A percentile compares a stretch with the other conserved stretches of the same genome.
These are phyloP conservation scores for Uromyces viciae-fabae DNA, from an alignment of 1,284 basidiomycete species.

Conservation along the genomic window DNA sequence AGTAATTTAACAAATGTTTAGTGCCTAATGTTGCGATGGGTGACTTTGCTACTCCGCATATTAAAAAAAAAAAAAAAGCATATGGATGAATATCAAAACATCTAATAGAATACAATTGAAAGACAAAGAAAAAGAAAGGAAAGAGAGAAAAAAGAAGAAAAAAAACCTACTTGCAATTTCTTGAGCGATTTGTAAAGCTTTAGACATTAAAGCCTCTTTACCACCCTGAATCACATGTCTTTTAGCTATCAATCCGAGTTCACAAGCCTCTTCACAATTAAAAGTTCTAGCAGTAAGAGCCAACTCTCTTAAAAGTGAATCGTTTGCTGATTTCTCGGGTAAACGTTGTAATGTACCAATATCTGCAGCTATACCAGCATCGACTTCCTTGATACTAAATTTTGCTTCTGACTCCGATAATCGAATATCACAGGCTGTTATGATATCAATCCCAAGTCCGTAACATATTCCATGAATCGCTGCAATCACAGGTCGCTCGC, in stretches of 20 bases:
- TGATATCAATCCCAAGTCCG: slow-evolving; percentile 72
- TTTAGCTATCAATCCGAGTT: slow-evolving; percentile 66
- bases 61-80: slow-evolving; percentile 46
- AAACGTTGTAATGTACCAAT: slow-evolving; percentile 82
- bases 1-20: slow-evolving; percentile 66
- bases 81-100: slow-evolving; percentile 15
- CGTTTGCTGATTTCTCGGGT: slow-evolving; percentile 75
- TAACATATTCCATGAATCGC: slow-evolving; percentile 73
- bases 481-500: slow-evolving; percentile 75
- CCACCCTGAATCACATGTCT: slow-evolving; percentile 70
- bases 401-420: slow-evolving; percentile 64
- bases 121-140: slow-evolving; percentile 66
- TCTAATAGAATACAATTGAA: slow-evolving; percentile 60
- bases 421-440: slow-evolving; percentile 75
- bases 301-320: slow-evolving; percentile 72
- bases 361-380: slow-evolving; percentile 83
- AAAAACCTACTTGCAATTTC: slow-evolving; percentile 44
- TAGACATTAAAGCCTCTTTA: slow-evolving; percentile 59
- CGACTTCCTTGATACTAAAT: slow-evolving; percentile 85
- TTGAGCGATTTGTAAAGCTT: slow-evolving; percentile 20
- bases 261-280: slow-evolving; percentile 65
- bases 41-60: slow-evolving; percentile 62
- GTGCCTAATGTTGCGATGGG: slow-evolving; percentile 75
- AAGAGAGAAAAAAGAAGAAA: too few relatives aligned
- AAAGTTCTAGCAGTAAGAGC: slow-evolving; percentile 75